Evolutionary conservation across 2,329 filamentous ascomycete genomes (phyloP).

Genomic region (Microsporum ferrugineum): DNA sequence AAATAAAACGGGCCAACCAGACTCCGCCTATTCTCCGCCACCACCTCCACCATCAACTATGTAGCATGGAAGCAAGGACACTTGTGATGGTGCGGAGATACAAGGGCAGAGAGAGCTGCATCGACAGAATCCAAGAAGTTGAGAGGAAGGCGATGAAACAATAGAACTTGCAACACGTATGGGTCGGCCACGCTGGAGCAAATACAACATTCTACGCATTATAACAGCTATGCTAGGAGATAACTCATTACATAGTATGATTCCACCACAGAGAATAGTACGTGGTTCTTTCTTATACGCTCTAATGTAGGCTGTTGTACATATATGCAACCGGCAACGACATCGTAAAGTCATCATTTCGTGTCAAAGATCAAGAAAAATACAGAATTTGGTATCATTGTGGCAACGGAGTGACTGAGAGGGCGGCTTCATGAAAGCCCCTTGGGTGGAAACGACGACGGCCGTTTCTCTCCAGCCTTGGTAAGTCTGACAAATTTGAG

Average conservation of each 20-base stretch:
- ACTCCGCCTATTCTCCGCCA: no score
- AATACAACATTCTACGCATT: constrained; percentile 31
- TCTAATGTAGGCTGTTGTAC: neutral
- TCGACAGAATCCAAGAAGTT: no score
- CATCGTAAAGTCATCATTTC: neutral
- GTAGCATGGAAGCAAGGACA: no score
- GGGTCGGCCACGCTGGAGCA: neutral
- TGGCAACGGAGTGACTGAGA: neutral
- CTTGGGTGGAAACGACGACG: constrained; percentile 70
- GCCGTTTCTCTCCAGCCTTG: constrained; percentile 50
- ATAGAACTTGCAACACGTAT: no score
- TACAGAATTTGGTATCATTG: neutral
- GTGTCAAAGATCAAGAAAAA: neutral
- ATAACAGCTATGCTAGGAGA: neutral
- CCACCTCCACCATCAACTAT: no score
- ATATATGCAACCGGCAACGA: neutral
- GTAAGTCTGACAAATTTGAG: constrained; percentile 67
- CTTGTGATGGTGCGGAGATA: no score
- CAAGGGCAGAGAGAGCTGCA: no score
- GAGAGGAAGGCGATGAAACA: no score
- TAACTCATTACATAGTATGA: no score
- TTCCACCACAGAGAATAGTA: neutral
- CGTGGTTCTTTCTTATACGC: neutral
- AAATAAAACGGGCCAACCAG: no score
- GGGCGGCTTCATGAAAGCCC: constrained; percentile 35